A percentile compares a stretch with the other conserved stretches of the same genome.
Conservation (phyloP, 1,284 basidiomycete species). For the Anthracocystis panici-leucophaei region DNA sequence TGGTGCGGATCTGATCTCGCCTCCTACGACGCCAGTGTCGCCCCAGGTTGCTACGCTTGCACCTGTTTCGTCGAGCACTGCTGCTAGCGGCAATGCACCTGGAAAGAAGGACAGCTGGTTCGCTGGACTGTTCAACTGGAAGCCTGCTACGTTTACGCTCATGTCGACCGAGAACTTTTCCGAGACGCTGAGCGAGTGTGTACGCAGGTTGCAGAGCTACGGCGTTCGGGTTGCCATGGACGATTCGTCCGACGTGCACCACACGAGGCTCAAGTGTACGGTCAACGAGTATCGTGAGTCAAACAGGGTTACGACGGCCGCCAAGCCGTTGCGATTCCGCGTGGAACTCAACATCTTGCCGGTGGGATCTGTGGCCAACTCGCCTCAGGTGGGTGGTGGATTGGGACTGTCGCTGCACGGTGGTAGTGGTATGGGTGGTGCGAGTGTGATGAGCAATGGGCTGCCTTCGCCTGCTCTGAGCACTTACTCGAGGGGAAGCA, state of each 20-base stretch:
- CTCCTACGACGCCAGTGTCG: constrained; percentile 36
- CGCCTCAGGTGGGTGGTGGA: constrained; percentile 32
- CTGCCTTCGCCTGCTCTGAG: constrained; percentile 49
- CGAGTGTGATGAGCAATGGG: constrained; percentile 19
- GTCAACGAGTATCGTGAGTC: constrained; percentile 56
- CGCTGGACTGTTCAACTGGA: constrained; percentile 87
- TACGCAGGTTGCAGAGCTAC: constrained; percentile 77
- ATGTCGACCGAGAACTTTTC: constrained; percentile 73
- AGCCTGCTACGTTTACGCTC: constrained; percentile 75
- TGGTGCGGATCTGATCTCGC: constrained; percentile 17
- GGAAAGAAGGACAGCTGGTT: constrained; percentile 84
- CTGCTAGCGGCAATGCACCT: constrained; percentile 16
- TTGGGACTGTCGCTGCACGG: constrained; percentile 33
- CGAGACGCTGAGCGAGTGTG: constrained; percentile 77
- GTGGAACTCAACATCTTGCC: constrained; percentile 65
- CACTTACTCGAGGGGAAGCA: constrained; percentile 36
- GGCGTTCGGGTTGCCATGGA: constrained; percentile 79
- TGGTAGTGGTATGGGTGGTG: constrained; percentile 14
- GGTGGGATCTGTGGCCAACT: constrained; percentile 50
- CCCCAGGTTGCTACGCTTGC: constrained; percentile 19
- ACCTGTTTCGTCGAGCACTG: constrained; percentile 1
- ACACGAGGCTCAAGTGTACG: constrained; percentile 57
- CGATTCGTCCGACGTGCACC: constrained; percentile 69
- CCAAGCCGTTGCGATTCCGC: constrained; percentile 65
- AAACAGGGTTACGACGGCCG: constrained; percentile 35